These are phyloP conservation scores for Phlegmacium glaucopus DNA, from an alignment of 768 basidiomycete genomes.

Conservation along the genomic window DNA sequence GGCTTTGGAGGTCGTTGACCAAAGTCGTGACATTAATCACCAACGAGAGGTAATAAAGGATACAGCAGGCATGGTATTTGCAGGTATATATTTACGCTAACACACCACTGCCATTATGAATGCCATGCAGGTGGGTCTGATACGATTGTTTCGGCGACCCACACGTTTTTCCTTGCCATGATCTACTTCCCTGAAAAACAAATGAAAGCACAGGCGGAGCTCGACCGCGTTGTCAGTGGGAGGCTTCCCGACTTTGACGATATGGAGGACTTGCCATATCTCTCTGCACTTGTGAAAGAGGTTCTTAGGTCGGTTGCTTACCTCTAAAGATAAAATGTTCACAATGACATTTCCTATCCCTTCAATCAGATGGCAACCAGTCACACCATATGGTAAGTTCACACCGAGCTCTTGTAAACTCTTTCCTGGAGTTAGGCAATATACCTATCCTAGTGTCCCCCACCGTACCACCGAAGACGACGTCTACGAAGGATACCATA, in stretches of 20 bases:
- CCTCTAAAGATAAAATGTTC: no score
- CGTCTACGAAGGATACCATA: no score
- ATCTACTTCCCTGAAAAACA: constrained; percentile 34
- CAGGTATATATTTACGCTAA: constrained; percentile 14
- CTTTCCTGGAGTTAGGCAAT: neutral
- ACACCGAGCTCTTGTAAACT: constrained; percentile 15
- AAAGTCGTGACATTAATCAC: constrained; percentile 12
- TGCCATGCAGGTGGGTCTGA: constrained; percentile 21
- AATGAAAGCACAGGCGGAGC: constrained; percentile 33
- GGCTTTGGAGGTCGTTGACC: constrained; percentile 18
- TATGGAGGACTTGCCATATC: no score
- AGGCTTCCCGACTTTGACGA: no score
- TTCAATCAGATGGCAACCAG: constrained; percentile 25
- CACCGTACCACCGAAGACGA: constrained; percentile 37
- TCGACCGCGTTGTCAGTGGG: constrained; percentile 34
- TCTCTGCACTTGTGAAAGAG: constrained; percentile 35
- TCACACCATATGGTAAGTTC: constrained; percentile 28
- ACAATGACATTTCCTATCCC: neutral
- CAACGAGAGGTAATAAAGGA: constrained; percentile 29
- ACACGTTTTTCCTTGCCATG: constrained; percentile 37
- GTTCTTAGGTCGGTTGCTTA: constrained; percentile 19
- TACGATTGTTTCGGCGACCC: constrained; percentile 23
- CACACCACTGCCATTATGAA: constrained; percentile 5
- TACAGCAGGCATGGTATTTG: constrained; percentile 36
- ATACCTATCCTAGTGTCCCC: constrained; percentile 20